phyloP scores from a whole-genome alignment of 148 eudicot species.

The Cornus suecica region DNA sequence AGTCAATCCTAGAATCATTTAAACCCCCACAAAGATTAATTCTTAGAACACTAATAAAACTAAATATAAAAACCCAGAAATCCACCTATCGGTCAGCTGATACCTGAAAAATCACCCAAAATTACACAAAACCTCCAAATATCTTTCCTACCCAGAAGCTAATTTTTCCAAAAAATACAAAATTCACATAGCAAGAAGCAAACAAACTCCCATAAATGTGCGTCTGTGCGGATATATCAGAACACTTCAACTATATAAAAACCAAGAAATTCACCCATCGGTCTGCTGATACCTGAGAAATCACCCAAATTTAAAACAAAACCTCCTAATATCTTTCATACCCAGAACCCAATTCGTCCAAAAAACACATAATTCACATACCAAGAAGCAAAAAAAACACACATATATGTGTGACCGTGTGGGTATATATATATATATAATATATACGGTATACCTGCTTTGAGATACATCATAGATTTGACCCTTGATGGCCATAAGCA shows the following conservation, averaged over 20 bases:
- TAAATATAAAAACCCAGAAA: not conserved
- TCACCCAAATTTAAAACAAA: no score
- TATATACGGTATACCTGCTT: conserved; percentile 58
- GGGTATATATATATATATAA: no score
- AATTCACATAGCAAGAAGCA: not conserved
- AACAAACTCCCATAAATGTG: not conserved
- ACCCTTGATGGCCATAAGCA: conserved; percentile 93
- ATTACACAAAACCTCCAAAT: not conserved
- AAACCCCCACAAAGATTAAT: not conserved
- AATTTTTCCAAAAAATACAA: not conserved
- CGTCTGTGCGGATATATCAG: no score
- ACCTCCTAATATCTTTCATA: no score
- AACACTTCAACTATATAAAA: no score
- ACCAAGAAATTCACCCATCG: no score
- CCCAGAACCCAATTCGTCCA: no score
- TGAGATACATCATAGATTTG: conserved; percentile 99
- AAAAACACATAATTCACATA: not conserved
- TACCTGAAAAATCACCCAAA: not conserved
- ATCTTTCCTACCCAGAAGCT: not conserved
- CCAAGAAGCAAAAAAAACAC: not conserved
- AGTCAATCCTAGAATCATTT: not conserved
- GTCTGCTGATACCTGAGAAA: no score
- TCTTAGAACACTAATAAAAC: not conserved
- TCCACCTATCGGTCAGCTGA: not conserved
- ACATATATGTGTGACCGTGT: no score